Base-by-base conservation (phyloP, 352 stramenopile genomes). In the Albugo laibachii region DNA sequence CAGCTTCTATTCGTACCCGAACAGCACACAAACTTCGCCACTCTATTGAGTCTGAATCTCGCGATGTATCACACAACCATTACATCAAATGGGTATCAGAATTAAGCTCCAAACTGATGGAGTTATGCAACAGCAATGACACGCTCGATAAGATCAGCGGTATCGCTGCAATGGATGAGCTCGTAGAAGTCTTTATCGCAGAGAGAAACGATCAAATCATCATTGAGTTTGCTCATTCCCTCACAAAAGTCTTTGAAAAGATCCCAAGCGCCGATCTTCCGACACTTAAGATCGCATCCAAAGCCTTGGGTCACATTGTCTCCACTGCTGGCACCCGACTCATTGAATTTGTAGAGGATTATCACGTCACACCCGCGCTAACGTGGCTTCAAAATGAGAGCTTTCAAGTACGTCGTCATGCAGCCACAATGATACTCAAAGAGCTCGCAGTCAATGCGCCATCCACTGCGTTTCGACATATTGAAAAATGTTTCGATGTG, bases 401-500 rank as follows among this genome's bases (percentile, higher is more conserved):
- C 10, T 92, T 89, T 61, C 79, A 92, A 43, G 72, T 92, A 24
- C 76, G 79, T 11, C 59, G 79, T 36, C 79, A 92, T 42, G 79
- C 79, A 8, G 79, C 73, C 2, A 76, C 89, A n/a, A 66, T 92
- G 63, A 89, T 92, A 40, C 41, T 92, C 24, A 87, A 87, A 50
- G 79, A 92, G 44, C 60, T 92, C 34, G 77, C 76, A 11, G 81
- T 80, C 50, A 92, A 92, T 45, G 75, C 79, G 41, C 79, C 79
- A 21, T 87, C 79, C 10, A 92, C 76, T 39, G 69, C 74, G 14
- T 92, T 87, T 49, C 61, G 79, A 21, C 83, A 92, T 63, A 84
- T 92, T 68, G 79, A 92, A 53, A 78, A 72, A 52, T 92, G 87
- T 62, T 92, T 92, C 53, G 79, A 92, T 58, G 79, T 84, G 40